A percentile compares a stretch with the other conserved stretches of the same genome.
Conservation (phyloP, 345 rosid genomes). For the Sisymbrium altissimum region DNA sequence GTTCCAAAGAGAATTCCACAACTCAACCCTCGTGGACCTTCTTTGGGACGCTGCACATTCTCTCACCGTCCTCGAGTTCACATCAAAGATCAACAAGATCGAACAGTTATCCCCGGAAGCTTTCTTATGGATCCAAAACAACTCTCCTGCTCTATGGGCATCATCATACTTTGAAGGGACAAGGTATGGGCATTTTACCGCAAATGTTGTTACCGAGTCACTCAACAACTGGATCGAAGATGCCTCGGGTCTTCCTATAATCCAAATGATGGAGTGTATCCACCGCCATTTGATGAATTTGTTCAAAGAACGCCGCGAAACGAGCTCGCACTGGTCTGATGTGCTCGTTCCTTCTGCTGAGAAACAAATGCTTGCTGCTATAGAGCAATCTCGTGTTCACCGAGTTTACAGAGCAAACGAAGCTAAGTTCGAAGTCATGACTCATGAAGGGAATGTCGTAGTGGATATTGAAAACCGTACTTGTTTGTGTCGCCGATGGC, state of each 20-base stretch:
- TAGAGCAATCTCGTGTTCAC: constrained; percentile 57
- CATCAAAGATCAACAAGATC: constrained; percentile 59
- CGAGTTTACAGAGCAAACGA: constrained; percentile 79
- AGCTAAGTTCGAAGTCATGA: constrained; percentile 68
- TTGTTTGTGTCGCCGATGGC: constrained; percentile 84
- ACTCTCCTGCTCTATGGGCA: constrained; percentile 78
- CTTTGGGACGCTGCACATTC: constrained; percentile 85
- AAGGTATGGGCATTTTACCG: constrained; percentile 71
- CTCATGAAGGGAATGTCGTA: constrained; percentile 55
- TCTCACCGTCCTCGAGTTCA: constrained; percentile 63
- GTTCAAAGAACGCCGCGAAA: constrained; percentile 78
- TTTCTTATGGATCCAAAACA: constrained; percentile 66
- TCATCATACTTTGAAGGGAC: constrained; percentile 77
- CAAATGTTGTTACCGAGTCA: constrained; percentile 60
- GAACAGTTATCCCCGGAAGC: constrained; percentile 79
- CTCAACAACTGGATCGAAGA: constrained; percentile 63
- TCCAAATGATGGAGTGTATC: constrained; percentile 90
- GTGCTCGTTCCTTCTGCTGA: constrained; percentile 86
- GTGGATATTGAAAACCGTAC: constrained; percentile 68
- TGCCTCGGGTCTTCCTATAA: constrained; percentile 76
- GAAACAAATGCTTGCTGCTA: constrained; percentile 54
- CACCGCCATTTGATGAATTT: constrained; percentile 69
- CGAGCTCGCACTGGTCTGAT: constrained; percentile 68
- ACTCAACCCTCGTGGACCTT: constrained; percentile 62
- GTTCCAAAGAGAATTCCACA: constrained; percentile 71